Percentiles rank a stretch among this genome's conserved stretches.
These are phyloP conservation scores for Cadophora gregata DNA, from an alignment of 2,329 filamentous ascomycete species.

Conservation along the genomic window DNA sequence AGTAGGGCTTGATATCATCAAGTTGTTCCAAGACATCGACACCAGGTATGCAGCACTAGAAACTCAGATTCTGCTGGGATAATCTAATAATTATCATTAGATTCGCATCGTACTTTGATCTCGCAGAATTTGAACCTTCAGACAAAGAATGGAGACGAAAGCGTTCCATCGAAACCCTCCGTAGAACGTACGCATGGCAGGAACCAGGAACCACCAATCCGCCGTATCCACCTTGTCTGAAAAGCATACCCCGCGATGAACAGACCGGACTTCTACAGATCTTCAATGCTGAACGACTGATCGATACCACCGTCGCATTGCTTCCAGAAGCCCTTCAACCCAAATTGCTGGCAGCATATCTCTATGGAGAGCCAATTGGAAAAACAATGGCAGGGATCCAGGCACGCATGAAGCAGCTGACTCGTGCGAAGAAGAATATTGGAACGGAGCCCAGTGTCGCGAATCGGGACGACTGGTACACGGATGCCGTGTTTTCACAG, in stretches of 20 bases:
- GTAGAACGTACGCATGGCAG: background rate
- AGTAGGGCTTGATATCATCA: background rate
- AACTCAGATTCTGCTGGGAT: background rate
- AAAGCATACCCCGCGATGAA: background rate
- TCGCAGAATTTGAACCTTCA: background rate
- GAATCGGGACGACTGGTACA: background rate
- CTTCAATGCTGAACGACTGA: background rate
- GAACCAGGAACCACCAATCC: background rate
- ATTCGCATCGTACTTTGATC: background rate
- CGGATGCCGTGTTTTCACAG: background rate
- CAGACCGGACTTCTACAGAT: background rate
- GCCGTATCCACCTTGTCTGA: background rate
- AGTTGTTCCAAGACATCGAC: background rate
- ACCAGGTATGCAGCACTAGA: background rate
- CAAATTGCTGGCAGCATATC: background rate
- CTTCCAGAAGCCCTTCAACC: background rate
- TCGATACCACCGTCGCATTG: background rate
- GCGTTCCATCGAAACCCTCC: background rate
- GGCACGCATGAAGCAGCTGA: background rate
- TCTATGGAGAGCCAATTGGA: background rate
- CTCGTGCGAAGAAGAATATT: background rate
- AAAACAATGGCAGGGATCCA: background rate
- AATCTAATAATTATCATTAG: background rate
- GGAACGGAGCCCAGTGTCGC: background rate
- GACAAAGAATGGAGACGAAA: background rate